These are phyloP conservation scores for Plasmodium malariae DNA, from an alignment of 169 alveolate genomes.

Conservation along the genomic window DNA sequence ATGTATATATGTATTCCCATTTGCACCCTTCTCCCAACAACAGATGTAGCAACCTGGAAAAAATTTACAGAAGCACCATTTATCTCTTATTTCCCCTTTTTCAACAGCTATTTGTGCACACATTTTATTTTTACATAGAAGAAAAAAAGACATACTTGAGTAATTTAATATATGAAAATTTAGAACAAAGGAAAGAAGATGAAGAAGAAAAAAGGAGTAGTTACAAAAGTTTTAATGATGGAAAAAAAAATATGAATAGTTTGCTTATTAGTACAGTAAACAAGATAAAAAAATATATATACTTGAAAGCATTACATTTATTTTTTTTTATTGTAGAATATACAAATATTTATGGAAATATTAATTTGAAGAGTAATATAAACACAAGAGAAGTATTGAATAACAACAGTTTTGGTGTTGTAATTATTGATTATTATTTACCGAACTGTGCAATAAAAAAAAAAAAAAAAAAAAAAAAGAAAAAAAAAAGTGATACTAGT, in stretches of 20 bases:
- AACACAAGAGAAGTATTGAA: conserved; percentile 57
- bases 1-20: background rate
- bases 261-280: background rate
- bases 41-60: conserved; percentile 52
- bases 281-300: conserved; percentile 13
- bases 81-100: conserved; percentile 35
- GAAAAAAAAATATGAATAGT: background rate
- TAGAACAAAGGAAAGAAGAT: background rate
- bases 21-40: background rate
- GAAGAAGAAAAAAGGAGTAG: background rate
- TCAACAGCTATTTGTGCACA: conserved; percentile 58
- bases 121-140: conserved; percentile 44
- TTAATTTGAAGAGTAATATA: conserved; percentile 17
- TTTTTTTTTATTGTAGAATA: conserved; percentile 54
- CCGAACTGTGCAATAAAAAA: conserved; percentile 49
- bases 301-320: background rate
- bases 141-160: conserved; percentile 36
- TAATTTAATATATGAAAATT: conserved; percentile 9
- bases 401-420: conserved; percentile 54
- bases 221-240: background rate
- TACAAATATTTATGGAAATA: conserved; percentile 33
- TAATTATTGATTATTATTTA: conserved; percentile 54
- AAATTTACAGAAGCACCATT: conserved; percentile 37
- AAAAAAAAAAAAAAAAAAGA: conserved; percentile 32
- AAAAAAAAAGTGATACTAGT: background rate